Conservation (phyloP, 371 early-diverging fungal genomes). For the Enterocytospora artemiae region DNA sequence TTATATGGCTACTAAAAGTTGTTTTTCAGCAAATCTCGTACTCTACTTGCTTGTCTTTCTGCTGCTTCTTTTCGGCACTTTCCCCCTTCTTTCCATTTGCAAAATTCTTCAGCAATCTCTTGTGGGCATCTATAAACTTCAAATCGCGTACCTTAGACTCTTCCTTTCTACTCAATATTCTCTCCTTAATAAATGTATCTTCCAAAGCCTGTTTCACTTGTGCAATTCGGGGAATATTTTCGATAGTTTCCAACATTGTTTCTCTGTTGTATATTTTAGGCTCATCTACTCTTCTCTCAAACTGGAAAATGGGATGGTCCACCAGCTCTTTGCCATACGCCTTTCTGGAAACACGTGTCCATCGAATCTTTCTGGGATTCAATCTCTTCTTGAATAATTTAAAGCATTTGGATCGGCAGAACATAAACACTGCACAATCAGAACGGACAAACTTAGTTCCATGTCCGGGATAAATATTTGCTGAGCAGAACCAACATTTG, state of each 20-base stretch:
- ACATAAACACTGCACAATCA: slow-evolving; percentile 84
- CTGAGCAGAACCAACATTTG: slow-evolving; percentile 97
- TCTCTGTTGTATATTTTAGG: slow-evolving; percentile 87
- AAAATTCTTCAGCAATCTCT: slow-evolving; percentile 18
- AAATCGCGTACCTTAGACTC: slow-evolving; percentile 42
- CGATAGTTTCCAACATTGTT: slow-evolving; percentile 76
- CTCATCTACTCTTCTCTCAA: slow-evolving; percentile 88
- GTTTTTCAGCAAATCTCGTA: too few relatives aligned
- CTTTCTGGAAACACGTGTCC: slow-evolving; percentile 96
- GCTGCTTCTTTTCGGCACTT: neutral
- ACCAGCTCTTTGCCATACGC: slow-evolving; percentile 86
- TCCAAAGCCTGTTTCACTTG: slow-evolving; percentile 43
- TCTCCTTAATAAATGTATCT: slow-evolving; percentile 48
- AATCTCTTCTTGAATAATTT: slow-evolving; percentile 97
- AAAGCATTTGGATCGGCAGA: slow-evolving; percentile 95
- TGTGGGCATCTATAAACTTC: slow-evolving; percentile 38
- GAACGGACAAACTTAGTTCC: slow-evolving; percentile 93
- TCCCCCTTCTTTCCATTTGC: neutral
- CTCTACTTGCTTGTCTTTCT: slow-evolving; percentile 18
- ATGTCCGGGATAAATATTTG: slow-evolving; percentile 91
- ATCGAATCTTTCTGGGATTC: slow-evolving; percentile 91
- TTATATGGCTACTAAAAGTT: too few relatives aligned
- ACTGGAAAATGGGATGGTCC: slow-evolving; percentile 65
- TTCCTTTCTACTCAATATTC: slow-evolving; percentile 52
- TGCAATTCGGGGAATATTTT: slow-evolving; percentile 57